A percentile compares a stretch with the other conserved stretches of the same genome.
Evolutionary conservation across 148 eudicot species (phyloP).

Genomic region (Vaccinium myrtillus): DNA sequence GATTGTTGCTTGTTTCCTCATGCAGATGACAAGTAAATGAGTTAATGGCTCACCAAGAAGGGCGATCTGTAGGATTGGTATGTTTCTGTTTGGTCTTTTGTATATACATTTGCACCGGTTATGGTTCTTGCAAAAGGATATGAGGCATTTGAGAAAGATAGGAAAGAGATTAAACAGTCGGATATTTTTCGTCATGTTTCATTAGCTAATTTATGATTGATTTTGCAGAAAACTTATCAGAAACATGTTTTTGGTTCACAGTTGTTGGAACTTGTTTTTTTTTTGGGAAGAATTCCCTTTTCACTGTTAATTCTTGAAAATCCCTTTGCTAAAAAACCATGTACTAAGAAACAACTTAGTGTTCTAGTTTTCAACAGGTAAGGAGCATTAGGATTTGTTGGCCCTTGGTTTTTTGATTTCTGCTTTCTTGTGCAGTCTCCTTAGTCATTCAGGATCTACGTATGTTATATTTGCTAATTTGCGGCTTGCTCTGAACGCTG

Average conservation of each 20-base stretch:
- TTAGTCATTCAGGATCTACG: neutral
- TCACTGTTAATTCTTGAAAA: neutral
- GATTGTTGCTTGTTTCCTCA: neutral
- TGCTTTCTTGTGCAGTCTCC: neutral
- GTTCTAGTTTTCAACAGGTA: neutral
- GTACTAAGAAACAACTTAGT: neutral
- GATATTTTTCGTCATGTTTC: neutral
- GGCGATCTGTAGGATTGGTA: neutral
- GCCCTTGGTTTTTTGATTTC: neutral
- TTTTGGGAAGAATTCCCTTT: neutral
- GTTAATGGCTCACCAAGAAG: neutral
- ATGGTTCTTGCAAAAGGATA: neutral
- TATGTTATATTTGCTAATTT: neutral
- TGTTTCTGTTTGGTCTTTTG: neutral
- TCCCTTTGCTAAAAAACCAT: neutral
- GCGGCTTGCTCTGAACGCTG: no score
- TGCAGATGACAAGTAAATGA: conserved; percentile 5
- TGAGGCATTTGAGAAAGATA: neutral
- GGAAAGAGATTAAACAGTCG: neutral
- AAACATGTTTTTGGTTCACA: neutral
- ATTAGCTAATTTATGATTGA: neutral
- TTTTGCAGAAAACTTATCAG: neutral
- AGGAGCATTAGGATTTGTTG: conserved; percentile 1
- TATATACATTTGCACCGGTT: neutral
- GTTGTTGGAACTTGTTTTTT: neutral